phyloP scores from a whole-genome alignment of 2,329 filamentous ascomycete genomes.

The Coniosporium tulheliwenetii region DNA sequence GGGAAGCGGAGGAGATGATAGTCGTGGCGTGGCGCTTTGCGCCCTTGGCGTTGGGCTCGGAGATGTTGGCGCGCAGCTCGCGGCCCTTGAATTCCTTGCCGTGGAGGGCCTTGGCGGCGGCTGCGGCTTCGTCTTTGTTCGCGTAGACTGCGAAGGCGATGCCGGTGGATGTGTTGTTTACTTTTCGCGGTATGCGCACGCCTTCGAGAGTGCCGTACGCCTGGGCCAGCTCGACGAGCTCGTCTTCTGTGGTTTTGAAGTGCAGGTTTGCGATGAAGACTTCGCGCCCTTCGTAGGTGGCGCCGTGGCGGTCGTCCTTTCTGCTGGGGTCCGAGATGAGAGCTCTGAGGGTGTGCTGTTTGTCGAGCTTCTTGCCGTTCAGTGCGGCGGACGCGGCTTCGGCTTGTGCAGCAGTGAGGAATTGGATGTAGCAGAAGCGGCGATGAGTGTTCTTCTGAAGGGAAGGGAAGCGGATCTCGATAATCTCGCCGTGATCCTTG shows the following conservation, averaged over 20 bases:
- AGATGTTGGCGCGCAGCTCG: constrained; percentile 48
- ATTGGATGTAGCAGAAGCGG: constrained; percentile 94
- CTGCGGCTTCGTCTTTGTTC: constrained; percentile 41
- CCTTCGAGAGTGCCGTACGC: constrained; percentile 62
- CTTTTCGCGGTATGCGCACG: constrained; percentile 53
- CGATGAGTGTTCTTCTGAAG: constrained; percentile 78
- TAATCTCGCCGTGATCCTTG: constrained; percentile 60
- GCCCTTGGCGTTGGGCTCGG: constrained; percentile 20
- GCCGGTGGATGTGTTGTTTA: constrained; percentile 56
- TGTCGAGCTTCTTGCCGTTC: constrained; percentile 54
- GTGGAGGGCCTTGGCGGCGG: constrained; percentile 49
- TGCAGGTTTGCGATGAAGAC: constrained; percentile 73
- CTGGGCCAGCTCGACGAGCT: constrained; percentile 55
- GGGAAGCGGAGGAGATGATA: constrained; percentile 23
- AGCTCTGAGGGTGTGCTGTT: constrained; percentile 51
- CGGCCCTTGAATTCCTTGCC: constrained; percentile 53
- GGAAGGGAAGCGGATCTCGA: constrained; percentile 79
- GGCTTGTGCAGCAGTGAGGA: constrained; percentile 52
- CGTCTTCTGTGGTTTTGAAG: constrained; percentile 60
- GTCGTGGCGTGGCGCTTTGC: constrained; percentile 27
- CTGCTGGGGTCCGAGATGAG: constrained; percentile 72
- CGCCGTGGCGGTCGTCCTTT: constrained; percentile 65
- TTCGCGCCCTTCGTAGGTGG: constrained; percentile 76
- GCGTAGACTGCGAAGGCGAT: constrained; percentile 66
- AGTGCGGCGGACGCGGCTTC: constrained; percentile 52